Evolutionary conservation across 495 filamentous ascomycete species (phyloP).

Genomic region (Bombardia bombarda): DNA sequence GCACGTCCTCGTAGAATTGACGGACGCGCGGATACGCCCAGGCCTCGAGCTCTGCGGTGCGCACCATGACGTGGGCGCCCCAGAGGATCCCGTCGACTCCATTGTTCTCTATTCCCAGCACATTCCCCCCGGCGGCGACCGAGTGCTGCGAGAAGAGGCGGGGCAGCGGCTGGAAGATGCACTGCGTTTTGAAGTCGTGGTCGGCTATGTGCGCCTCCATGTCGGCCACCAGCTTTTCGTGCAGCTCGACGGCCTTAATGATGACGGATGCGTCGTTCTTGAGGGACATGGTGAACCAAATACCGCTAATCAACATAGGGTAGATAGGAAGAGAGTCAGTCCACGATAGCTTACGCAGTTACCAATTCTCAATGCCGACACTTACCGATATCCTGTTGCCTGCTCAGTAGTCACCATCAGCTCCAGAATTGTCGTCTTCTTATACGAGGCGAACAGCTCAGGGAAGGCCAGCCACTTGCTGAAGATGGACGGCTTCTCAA

Average conservation of each 20-base stretch:
- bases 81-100: constrained; percentile 21
- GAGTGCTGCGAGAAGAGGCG: constrained; percentile 30
- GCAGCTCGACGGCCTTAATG: constrained; percentile 11
- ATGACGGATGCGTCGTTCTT: constrained; percentile 21
- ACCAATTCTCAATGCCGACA: no score
- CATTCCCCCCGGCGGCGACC: constrained; percentile 41
- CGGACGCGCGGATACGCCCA: constrained; percentile 8
- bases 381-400: no score
- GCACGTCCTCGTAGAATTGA: constrained; percentile 6
- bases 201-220: constrained; percentile 11
- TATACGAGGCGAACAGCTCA: constrained; percentile 12
- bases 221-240: constrained; percentile 14
- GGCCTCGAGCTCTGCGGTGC: constrained; percentile 14
- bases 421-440: constrained; percentile 8
- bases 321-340: neutral
- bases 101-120: constrained; percentile 39
- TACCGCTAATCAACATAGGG: constrained; percentile 9
- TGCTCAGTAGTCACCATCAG: neutral
- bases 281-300: constrained; percentile 22
- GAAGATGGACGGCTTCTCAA: constrained; percentile 7
- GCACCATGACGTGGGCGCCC: constrained; percentile 6
- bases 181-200: constrained; percentile 30
- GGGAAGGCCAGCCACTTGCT: constrained; percentile 12
- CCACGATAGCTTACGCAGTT: no score
- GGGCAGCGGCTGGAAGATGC: constrained; percentile 43